Evolutionary conservation across 1,284 basidiomycete species (phyloP), one percentile per base, ranked within the genome.

Genomic region (Marasmius sp.): DNA sequence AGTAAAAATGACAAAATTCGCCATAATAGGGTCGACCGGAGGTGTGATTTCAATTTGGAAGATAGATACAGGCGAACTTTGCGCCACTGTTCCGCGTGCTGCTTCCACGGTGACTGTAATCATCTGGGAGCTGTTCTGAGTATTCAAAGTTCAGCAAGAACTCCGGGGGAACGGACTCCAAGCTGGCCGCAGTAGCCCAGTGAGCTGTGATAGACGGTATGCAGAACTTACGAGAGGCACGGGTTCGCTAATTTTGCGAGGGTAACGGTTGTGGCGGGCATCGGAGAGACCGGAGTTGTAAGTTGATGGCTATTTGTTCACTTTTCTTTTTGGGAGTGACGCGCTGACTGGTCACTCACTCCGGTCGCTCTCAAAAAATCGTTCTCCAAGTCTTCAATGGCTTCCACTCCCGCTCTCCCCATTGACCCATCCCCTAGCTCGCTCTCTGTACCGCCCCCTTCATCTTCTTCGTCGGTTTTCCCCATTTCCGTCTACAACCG

Each of bases 401-500:
- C 81, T 63, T 68, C 74, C 64, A 66, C 73, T 62, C 64, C 73
- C 56, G 64, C 74, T 49, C 73, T 68, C 66, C 72, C 71, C 62
- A 61, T 74, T 61, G 69, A 74, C 69, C 64, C 75, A 65, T 71
- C 74, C 66, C 45, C 61, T 16, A 56, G 58, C 65, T 57, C 65
- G 51, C 34, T 64, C 60, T 38, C 59, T 36, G 18, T 66, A 0
- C 62, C 68, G 38, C 67, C 50, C 20, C 65, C 58, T 55, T 68
- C 65, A 62, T 55, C 63, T 56, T 59, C 47, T 18, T 59, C 66
- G 56, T 61, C 63, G 27, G 58, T 62, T 45, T 36, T 57, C 50
- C 60, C 61, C 36, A 61, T 65, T 36, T 69, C 81, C 18, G 87
- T 85, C 34, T 91, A 89, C 73, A 81, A 84, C 69, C 85, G 89